Base-by-base conservation (phyloP, 192 early-diverging fungal species). In the Thamnidium elegans region DNA sequence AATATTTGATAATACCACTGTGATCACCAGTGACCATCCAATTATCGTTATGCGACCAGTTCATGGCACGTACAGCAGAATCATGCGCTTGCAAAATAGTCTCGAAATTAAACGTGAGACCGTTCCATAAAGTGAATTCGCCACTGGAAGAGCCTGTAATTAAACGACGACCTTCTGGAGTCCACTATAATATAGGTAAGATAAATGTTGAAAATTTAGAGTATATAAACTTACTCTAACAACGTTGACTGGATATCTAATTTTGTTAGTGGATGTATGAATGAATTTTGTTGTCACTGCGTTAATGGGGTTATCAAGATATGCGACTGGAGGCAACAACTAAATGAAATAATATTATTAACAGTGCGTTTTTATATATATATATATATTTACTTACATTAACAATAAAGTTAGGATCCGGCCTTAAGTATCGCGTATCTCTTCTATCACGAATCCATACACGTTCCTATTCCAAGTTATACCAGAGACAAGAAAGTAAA, bases 91-190 rank as follows among this genome's bases (percentile, higher is more conserved):
- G 93, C 63, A 95, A 79, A 74, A 95, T 96, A 11, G 93, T 98
- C 66, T 98, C 97, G 75, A 97, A 99, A 71, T 99, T 99, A 68
- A 99, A 98, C 0, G 92, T 94, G 21, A 97, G 78, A 2, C 95
- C 95, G 70, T 94, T 97, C 97, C 97, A 99, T 26, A 97, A 75
- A 3, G 95, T 99, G 60, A 99, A 94, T 74, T 97, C 95, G 11
- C 97, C 97, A 66, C 83, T 88, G 0, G 93, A 92, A 0, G 94
- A 89, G 9, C 94, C 97, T 3, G 97, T 97, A 14, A 97, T 90
- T 9, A 99, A 74, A 32, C 95, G 85, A 17, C 97, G 78, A 17
- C 95, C 95, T 72, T 99, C 97, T 0, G 97, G 97, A 14, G 92
- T 96, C 95, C 95, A 99, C 83, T 91, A 51, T 26, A 45, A 39